phyloP scores from a whole-genome alignment of 257 asterid species.

The Primulina tabacum region DNA sequence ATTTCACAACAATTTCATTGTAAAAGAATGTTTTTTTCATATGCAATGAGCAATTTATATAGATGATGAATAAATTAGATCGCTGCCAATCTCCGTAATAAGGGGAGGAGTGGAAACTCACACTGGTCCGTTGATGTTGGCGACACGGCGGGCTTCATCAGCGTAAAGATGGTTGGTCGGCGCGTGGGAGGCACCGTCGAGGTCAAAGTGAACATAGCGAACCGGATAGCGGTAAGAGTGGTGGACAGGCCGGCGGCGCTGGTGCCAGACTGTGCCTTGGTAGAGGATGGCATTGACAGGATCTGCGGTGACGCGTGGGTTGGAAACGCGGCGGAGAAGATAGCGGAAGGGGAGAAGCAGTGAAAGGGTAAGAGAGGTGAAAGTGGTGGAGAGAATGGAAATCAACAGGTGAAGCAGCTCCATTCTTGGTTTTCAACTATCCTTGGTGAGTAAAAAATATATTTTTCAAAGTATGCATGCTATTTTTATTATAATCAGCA shows the following conservation, averaged over 20 bases:
- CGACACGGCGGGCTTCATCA: constrained; percentile 54
- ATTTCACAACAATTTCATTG: neutral
- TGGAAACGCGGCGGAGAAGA: constrained; percentile 37
- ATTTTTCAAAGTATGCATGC: too few relatives aligned
- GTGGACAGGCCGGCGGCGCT: constrained; percentile 86
- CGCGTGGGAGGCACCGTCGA: constrained; percentile 42
- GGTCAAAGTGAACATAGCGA: constrained; percentile 83
- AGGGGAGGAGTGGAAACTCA: constrained; percentile 27
- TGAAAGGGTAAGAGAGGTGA: constrained; percentile 50
- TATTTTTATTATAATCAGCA: too few relatives aligned
- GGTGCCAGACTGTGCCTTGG: constrained; percentile 90
- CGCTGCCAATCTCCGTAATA: neutral
- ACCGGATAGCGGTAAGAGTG: constrained; percentile 80
- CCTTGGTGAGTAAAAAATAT: too few relatives aligned
- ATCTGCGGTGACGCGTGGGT: constrained; percentile 9
- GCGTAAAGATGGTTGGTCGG: constrained; percentile 68
- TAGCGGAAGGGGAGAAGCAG: constrained; percentile 53
- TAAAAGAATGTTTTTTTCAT: neutral
- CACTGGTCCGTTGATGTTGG: constrained; percentile 78
- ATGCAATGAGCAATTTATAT: neutral
- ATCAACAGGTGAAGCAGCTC: constrained; percentile 66
- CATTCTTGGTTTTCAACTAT: constrained; percentile 30
- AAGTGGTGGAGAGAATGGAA: constrained; percentile 48
- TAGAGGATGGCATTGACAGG: constrained; percentile 43
- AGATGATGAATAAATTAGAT: neutral